A percentile compares a stretch with the other conserved stretches of the same genome.
These are phyloP conservation scores for Saturnispora dispora DNA, from an alignment of 805 yeast species.

Conservation along the genomic window DNA sequence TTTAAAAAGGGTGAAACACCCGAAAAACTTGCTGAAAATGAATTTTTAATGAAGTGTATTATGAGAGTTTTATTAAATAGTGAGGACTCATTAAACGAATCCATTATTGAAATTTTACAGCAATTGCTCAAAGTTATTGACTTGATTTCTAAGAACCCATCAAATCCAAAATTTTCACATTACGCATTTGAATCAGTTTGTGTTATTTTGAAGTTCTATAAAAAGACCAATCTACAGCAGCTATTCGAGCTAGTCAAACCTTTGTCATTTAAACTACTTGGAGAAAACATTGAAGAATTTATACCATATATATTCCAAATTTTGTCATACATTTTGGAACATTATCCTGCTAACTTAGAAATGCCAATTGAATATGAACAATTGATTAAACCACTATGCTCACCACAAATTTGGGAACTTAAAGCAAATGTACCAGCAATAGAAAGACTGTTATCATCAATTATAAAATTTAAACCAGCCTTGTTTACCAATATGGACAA, in stretches of 20 bases:
- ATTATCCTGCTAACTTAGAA: conserved; percentile 36
- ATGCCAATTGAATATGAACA: conserved; percentile 60
- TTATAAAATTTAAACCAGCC: conserved; percentile 41
- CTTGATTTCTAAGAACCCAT: conserved; percentile 77
- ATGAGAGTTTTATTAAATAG: conserved; percentile 74
- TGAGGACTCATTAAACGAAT: conserved; percentile 49
- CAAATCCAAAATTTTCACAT: conserved; percentile 90
- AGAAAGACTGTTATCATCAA: conserved; percentile 65
- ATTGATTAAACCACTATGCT: conserved; percentile 69
- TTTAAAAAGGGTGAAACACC: conserved; percentile 55
- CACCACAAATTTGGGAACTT: conserved; percentile 91
- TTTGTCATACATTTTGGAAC: conserved; percentile 68
- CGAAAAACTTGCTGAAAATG: conserved; percentile 91
- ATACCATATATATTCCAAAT: conserved; percentile 89
- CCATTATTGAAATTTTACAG: conserved; percentile 41
- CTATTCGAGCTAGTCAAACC: conserved; percentile 55
- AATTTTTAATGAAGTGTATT: conserved; percentile 79
- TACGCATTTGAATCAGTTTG: conserved; percentile 85
- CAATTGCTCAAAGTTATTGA: conserved; percentile 64
- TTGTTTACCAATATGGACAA: conserved; percentile 31
- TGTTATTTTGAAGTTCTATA: conserved; percentile 49
- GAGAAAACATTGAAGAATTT: conserved; percentile 87
- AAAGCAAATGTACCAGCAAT: conserved; percentile 92
- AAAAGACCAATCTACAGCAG: conserved; percentile 25
- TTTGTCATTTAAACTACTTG: conserved; percentile 53